Evolutionary conservation across 2,329 filamentous ascomycete genomes (phyloP), one percentile per base, ranked within the genome.

Genomic region (Annulohypoxylon truncatum): DNA sequence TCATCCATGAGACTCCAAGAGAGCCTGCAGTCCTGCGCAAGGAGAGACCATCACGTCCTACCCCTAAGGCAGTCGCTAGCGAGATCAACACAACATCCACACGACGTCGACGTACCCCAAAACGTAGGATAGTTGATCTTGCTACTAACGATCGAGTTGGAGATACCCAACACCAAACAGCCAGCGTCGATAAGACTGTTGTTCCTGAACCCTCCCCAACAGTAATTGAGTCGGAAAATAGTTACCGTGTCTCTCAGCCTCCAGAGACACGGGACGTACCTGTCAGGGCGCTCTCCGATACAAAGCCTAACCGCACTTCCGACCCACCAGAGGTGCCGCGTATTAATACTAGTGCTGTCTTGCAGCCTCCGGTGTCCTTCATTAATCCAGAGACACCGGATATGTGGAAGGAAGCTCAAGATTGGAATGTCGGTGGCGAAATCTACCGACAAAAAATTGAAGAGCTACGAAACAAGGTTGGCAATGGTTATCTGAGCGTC

Each of bases 361-460:
- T 79, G 2, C 76, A 79, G 48, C 68, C 79, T 18, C 72, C 78
- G 12, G 70, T 76, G 29, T 69, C 74, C 28, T 77, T 79, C 38
- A 60, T 75, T 2, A 75, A 77, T 13, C 72, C 75, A 3, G 77
- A 78, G 12, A 70, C 72, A 18, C 72, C 76, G 4, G 68, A 76
- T 22, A 69, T 76, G 44, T 83, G 82, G 81, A 77, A 77, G 24
- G 80, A 82, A 10, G 70, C 80, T 3, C 81, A 83, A 47, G 85
- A 91, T 63, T 92, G 90, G 86, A 88, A 89, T 64, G 81, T 87
- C 44, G 87, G 88, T 63, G 91, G 91, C 57, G 92, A 96, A 74
- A 82, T 92, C 6, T 98, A 97, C 79, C 89, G 92, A 61, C 92
- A 92, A 77, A 96, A 96, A 78, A 91, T 98, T 58, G 94, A 97